phyloP scores from a whole-genome alignment of 192 early-diverging fungal genomes.

The Lobosporangium transversale region DNA sequence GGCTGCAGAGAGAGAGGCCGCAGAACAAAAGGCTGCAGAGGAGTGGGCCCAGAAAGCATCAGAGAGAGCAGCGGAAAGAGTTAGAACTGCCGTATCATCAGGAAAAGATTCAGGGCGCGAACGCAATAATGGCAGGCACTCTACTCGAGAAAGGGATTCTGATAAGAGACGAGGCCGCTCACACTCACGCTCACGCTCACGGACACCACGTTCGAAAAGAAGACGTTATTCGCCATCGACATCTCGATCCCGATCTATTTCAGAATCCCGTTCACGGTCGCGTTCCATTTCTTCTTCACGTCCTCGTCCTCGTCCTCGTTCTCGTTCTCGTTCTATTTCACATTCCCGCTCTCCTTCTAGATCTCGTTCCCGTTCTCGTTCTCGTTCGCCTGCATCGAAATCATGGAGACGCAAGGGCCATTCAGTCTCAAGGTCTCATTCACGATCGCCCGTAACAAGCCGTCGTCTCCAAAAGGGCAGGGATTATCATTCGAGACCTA shows the following conservation, averaged over 20 bases:
- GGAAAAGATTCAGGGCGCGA: neutral
- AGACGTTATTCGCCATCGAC: constrained; percentile 9
- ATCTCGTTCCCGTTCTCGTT: constrained; percentile 21
- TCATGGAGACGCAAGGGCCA: no score
- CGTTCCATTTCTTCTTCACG: constrained; percentile 3
- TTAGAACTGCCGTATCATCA: constrained; percentile 2
- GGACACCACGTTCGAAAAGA: constrained; percentile 11
- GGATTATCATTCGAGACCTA: no score
- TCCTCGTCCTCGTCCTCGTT: constrained; percentile 35
- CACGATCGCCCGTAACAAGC: no score
- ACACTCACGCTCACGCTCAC: constrained; percentile 20
- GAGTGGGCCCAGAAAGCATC: constrained; percentile 17
- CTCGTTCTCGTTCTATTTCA: constrained; percentile 15
- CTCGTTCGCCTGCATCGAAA: no score
- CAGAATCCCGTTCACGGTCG: constrained; percentile 3
- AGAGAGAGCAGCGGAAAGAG: constrained; percentile 11
- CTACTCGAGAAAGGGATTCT: neutral
- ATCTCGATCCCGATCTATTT: constrained; percentile 21
- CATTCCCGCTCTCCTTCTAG: constrained; percentile 16
- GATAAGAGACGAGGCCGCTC: constrained; percentile 9
- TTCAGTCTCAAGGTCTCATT: no score
- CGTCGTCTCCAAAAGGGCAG: no score
- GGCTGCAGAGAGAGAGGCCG: constrained; percentile 39
- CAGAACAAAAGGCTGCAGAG: constrained; percentile 5
- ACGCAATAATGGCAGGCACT: no score